A percentile compares a stretch with the other conserved stretches of the same genome.
Conservation (phyloP, 352 stramenopile genomes). For the Globisporangium polare region DNA sequence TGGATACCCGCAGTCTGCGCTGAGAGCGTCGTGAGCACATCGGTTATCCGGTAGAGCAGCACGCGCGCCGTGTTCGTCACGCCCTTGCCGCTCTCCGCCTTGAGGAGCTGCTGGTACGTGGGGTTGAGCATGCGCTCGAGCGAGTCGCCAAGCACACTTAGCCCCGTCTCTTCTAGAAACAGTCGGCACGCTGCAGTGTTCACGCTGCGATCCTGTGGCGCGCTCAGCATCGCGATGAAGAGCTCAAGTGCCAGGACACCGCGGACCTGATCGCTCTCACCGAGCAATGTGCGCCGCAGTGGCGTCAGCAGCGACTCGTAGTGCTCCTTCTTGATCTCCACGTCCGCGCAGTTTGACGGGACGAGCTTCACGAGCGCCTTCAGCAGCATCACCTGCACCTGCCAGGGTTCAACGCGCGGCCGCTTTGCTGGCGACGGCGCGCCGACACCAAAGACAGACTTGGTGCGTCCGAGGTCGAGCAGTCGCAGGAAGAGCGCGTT, state of each 20-base stretch:
- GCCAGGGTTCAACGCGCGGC: slow-evolving; percentile 47
- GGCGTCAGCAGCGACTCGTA: slow-evolving; percentile 63
- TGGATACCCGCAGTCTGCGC: slow-evolving; percentile 32
- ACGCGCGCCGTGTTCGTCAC: slow-evolving; percentile 46
- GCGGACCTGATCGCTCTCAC: slow-evolving; percentile 73
- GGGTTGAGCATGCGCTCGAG: slow-evolving; percentile 71
- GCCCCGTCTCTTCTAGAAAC: slow-evolving; percentile 51
- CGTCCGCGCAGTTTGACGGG: slow-evolving; percentile 40
- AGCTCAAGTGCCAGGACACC: slow-evolving; percentile 70
- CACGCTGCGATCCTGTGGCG: slow-evolving; percentile 36
- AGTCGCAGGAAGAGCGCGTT: slow-evolving; percentile 58
- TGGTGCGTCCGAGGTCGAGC: slow-evolving; percentile 41
- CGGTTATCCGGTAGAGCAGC: slow-evolving; percentile 68
- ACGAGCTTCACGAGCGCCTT: slow-evolving; percentile 66
- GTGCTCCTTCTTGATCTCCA: slow-evolving; percentile 52
- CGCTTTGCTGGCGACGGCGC: slow-evolving; percentile 12
- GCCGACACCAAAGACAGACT: slow-evolving; percentile 42
- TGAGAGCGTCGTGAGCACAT: slow-evolving; percentile 54
- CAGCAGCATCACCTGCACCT: slow-evolving; percentile 77
- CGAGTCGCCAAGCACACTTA: slow-evolving; percentile 46
- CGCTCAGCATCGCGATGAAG: slow-evolving; percentile 52
- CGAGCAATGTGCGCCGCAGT: slow-evolving; percentile 58
- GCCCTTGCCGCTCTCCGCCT: slow-evolving; percentile 20
- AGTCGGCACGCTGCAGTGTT: slow-evolving; percentile 53
- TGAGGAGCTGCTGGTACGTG: slow-evolving; percentile 64